Evolutionary conservation across 768 basidiomycete genomes (phyloP), one percentile per base, ranked within the genome.

Genomic region (Kwoniella shandongensis): DNA sequence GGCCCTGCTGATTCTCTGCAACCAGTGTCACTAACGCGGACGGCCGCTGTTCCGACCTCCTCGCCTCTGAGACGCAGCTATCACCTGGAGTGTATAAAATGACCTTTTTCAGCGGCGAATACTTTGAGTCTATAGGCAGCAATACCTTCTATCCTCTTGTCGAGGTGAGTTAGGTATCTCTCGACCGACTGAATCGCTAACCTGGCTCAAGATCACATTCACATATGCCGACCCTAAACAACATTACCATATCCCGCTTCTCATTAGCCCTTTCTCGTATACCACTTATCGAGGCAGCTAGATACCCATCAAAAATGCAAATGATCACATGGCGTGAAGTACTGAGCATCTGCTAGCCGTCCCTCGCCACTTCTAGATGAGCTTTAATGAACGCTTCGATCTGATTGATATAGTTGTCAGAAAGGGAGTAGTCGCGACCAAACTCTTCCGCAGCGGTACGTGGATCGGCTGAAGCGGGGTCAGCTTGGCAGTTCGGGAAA

Each of bases 261-360:
- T 96, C 13, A 86, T 94, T 69, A 93, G 89, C 73, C 91, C 91
- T 4, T 91, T 86, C 76, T 88, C 88, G 3, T 96, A 85, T 74
- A 92, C 91, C 13, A 93, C 92, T 5, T 96, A 94, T 73, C 81
- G 90, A 61, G 92, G 92, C n/a, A 93, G 89, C 54, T 78, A 69
- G 62, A 48, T 4, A 0, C 7, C 20, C 15, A 5, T 32, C 13
- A 6, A 13, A 32, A 6, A 32, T 32, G 32, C 32, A 32, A 6
- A 32, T 32, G 32, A 13, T 32, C 32, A 32, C 32, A n/a, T n/a
- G n/a, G n/a, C n/a, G n/a, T n/a, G n/a, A n/a, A n/a, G n/a, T n/a
- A n/a, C n/a, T n/a, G n/a, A n/a, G n/a, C n/a, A n/a, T n/a, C n/a
- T n/a, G n/a, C n/a, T n/a, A n/a, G n/a, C n/a, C n/a, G n/a, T n/a